These are phyloP conservation scores for Spathaspora girioi DNA, from an alignment of 805 yeast genomes.

Conservation along the genomic window DNA sequence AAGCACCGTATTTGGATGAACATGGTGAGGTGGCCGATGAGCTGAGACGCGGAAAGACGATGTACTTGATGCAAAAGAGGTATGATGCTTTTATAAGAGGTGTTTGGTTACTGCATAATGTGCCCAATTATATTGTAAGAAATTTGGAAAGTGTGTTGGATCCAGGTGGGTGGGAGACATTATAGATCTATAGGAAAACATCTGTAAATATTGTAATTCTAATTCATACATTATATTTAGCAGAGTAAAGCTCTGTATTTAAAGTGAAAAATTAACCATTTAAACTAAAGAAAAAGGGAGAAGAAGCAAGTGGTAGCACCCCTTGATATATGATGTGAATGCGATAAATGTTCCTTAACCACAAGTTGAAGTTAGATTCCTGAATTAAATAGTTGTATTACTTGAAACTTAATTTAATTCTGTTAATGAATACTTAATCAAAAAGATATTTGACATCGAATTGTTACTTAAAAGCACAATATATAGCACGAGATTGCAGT, in stretches of 20 bases:
- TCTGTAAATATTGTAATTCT: not conserved
- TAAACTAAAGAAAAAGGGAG: too few relatives aligned
- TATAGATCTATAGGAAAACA: constrained; percentile 35
- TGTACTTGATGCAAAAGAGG: constrained; percentile 56
- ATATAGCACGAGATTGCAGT: too few relatives aligned
- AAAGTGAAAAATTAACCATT: too few relatives aligned
- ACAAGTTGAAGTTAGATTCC: too few relatives aligned
- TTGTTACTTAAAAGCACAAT: too few relatives aligned
- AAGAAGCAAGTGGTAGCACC: too few relatives aligned
- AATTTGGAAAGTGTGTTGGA: constrained; percentile 76
- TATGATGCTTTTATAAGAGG: constrained; percentile 64
- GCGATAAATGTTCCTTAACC: too few relatives aligned
- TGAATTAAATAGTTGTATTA: too few relatives aligned
- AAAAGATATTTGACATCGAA: too few relatives aligned
- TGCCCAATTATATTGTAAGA: constrained; percentile 74
- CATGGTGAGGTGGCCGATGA: constrained; percentile 86
- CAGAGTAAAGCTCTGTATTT: not conserved
- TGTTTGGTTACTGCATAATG: constrained; percentile 76
- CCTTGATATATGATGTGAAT: too few relatives aligned
- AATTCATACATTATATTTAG: not conserved
- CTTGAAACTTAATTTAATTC: too few relatives aligned
- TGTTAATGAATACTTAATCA: too few relatives aligned
- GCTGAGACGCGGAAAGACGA: constrained; percentile 66
- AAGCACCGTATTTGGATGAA: constrained; percentile 78
- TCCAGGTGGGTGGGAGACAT: constrained; percentile 94